Evolutionary conservation across 108 stramenopile genomes (phyloP).

Genomic region (Skeletonema grethae): DNA sequence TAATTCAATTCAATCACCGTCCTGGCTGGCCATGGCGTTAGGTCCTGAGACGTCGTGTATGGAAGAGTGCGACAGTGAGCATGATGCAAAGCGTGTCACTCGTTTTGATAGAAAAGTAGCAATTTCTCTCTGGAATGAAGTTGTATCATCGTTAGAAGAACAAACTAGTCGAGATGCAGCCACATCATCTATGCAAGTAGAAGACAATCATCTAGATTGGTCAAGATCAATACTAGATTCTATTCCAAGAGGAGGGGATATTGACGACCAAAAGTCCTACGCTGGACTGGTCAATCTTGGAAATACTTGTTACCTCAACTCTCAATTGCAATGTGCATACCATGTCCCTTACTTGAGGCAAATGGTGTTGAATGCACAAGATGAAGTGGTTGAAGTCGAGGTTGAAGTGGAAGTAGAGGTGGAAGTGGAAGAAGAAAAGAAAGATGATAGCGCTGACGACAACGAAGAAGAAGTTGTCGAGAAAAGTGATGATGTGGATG

Average conservation of each 20-base stretch:
- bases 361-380: constrained; percentile 44
- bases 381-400: constrained; percentile 29
- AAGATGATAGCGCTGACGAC: constrained; percentile 40
- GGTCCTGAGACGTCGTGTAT: not conserved
- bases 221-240: constrained; percentile 16
- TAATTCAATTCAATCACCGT: not conserved
- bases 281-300: constrained; percentile 72
- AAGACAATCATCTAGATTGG: constrained; percentile 1
- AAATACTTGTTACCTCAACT: constrained; percentile 90
- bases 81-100: not conserved
- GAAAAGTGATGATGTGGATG: not conserved
- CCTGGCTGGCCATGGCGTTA: not conserved
- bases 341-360: constrained; percentile 73
- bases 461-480: constrained; percentile 24
- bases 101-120: constrained; percentile 3
- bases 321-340: constrained; percentile 82
- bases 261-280: not conserved
- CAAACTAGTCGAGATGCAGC: not conserved
- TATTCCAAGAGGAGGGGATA: constrained; percentile 41
- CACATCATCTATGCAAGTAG: not conserved
- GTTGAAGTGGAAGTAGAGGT: constrained; percentile 40
- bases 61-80: not conserved
- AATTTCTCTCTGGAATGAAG: constrained; percentile 5
- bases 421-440: constrained; percentile 16
- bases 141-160: constrained; percentile 5